A percentile compares a stretch with the other conserved stretches of the same genome.
Conservation (phyloP, 768 basidiomycete genomes). For the Fomitopsis pulvina region DNA sequence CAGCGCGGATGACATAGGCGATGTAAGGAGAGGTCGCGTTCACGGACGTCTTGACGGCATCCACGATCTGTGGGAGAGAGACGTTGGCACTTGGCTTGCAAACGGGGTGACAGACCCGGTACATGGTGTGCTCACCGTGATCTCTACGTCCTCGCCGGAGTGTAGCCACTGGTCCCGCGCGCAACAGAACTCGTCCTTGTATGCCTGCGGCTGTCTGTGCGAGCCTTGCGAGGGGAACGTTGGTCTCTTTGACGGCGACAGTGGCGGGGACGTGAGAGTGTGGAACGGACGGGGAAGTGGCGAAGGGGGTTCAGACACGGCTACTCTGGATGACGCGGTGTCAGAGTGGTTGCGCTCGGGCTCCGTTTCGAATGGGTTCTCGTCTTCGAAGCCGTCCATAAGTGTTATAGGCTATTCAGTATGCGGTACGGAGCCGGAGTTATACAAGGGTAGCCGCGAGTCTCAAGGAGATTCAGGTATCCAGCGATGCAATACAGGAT, state of each 20-base stretch:
- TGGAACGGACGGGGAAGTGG: slow-evolving; percentile 38
- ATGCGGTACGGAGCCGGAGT: no score
- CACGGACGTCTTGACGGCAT: slow-evolving; percentile 91
- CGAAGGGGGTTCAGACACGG: slow-evolving; percentile 56
- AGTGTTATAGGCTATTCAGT: no score
- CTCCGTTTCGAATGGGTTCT: slow-evolving; percentile 35
- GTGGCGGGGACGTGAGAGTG: slow-evolving; percentile 36
- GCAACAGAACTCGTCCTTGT: slow-evolving; percentile 78
- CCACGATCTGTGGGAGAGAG: slow-evolving; percentile 61
- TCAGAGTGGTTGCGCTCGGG: slow-evolving; percentile 32
- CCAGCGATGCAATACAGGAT: no score
- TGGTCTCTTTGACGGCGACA: slow-evolving; percentile 36
- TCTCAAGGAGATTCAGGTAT: no score
- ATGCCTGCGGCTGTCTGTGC: slow-evolving; percentile 44
- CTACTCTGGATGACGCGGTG: slow-evolving; percentile 44
- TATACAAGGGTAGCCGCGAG: no score
- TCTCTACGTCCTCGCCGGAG: slow-evolving; percentile 77
- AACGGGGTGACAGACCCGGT: not conserved
- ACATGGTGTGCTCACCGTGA: slow-evolving; percentile 64
- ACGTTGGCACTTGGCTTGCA: not conserved
- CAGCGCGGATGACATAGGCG: slow-evolving; percentile 85
- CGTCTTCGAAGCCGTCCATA: slow-evolving; percentile 34
- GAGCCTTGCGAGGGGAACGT: slow-evolving; percentile 51
- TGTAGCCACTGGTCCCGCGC: slow-evolving; percentile 69
- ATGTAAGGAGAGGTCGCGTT: slow-evolving; percentile 91